A percentile compares a stretch with the other conserved stretches of the same genome.
phyloP scores from a whole-genome alignment of 139 green algal genomes.

The Pedinophyceae sp. region DNA sequence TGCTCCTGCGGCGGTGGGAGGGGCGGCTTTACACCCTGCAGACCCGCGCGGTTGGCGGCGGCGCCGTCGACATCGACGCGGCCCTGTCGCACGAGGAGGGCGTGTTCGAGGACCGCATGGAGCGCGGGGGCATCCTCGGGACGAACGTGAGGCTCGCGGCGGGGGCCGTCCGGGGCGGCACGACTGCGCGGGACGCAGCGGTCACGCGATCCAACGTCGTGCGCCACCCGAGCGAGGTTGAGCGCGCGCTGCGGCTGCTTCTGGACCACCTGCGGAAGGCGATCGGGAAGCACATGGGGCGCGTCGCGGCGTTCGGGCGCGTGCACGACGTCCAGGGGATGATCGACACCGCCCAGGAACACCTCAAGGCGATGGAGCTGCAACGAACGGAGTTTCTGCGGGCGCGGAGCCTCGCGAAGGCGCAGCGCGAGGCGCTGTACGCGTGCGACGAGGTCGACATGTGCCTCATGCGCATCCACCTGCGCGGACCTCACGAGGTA shows the following conservation, averaged over 20 bases:
- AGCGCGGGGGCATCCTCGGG: neutral
- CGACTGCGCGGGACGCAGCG: neutral
- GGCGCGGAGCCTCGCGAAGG: constrained; percentile 18
- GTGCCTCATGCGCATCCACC: constrained; percentile 47
- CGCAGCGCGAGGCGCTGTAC: constrained; percentile 56
- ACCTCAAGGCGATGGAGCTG: constrained; percentile 42
- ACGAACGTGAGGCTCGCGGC: neutral
- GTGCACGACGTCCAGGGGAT: constrained; percentile 13
- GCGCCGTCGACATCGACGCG: constrained; percentile 11
- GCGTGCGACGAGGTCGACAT: constrained; percentile 76
- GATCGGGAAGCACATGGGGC: neutral
- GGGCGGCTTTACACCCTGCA: constrained; percentile 43
- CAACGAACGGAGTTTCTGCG: constrained; percentile 45
- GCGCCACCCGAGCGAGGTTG: constrained; percentile 37
- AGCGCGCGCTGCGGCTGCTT: constrained; percentile 38
- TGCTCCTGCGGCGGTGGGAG: constrained; percentile 40
- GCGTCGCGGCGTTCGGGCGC: neutral
- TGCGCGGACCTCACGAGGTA: constrained; percentile 20
- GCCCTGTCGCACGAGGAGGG: constrained; percentile 25
- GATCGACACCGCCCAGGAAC: constrained; percentile 17
- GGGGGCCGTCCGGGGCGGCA: neutral
- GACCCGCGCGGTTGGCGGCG: constrained; percentile 16
- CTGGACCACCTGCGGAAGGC: constrained; percentile 10
- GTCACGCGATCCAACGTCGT: constrained; percentile 31
- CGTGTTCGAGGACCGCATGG: neutral